Evolutionary conservation across 345 rosid species (phyloP), one percentile per base, ranked within the genome.

Genomic region (Populus simonii): DNA sequence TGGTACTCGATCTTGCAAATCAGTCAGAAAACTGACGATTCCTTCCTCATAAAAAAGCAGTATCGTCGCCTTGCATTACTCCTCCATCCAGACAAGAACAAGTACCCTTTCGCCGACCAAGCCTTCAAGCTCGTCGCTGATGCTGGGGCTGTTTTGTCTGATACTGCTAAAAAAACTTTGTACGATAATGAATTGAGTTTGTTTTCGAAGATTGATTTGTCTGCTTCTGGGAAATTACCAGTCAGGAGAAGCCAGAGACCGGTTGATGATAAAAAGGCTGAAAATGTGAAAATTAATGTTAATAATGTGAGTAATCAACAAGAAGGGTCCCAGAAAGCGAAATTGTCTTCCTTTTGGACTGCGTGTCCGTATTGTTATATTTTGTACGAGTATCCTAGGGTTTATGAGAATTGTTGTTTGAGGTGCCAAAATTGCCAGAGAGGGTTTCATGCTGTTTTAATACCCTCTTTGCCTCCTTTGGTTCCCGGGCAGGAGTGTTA

Each of bases 51-150:
- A 73, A 95, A 89, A 88, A 89, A 83, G 55, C 93, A 95, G 82
- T 95, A 92, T 81, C 98, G 93, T 7, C 89, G 91, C 35, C 89
- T 93, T 33, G 96, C 97, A 62, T 87, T 95, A 23, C 97, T 92
- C 38, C 92, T 95, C 53, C 99, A 92, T 79, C 96, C 98, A 0
- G 98, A 96, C 84, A 93, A 96, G 80, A 96, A 92, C 84, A 87
- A 85, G 79, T 88, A 73, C 83, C 87, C 91, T 23, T 89, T 73
- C 79, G 89, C 98, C 13, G 93, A 91, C 69, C 92, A 92, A 25
- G 98, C 98, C 10, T 96, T 96, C 85, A 86, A 85, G 80, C 92
- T 92, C 72, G 98, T 92, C 13, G 87, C 88, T 1, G 96, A 90
- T 55, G 96, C 99, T 20, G 92, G 98, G 98, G 86, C 90, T 2